Conservation (phyloP, 306 rosid species). For the Cyamopsis tetragonoloba region DNA sequence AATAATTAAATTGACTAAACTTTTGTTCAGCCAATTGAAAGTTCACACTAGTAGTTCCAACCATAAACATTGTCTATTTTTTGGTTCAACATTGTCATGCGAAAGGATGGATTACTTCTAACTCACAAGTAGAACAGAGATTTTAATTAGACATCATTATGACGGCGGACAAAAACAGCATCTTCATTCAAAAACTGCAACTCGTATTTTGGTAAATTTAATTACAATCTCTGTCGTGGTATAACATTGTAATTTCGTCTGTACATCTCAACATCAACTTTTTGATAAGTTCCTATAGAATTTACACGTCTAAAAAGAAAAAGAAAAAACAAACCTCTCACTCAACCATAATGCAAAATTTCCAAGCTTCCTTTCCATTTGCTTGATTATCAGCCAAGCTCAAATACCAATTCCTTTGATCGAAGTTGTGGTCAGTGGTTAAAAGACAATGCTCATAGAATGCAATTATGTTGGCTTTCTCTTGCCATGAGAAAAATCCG, state of each 20-base stretch:
- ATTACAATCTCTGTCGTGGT: constrained; percentile 19
- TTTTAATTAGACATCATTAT: background rate
- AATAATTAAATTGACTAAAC: background rate
- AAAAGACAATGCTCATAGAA: background rate
- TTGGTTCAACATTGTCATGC: background rate
- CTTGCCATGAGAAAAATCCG: background rate
- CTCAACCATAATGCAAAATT: constrained; percentile 29
- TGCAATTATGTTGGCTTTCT: background rate
- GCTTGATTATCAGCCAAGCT: constrained; percentile 26
- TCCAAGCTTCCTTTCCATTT: constrained; percentile 26
- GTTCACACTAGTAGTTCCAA: background rate
- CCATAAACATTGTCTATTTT: background rate
- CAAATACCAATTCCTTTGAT: constrained; percentile 20
- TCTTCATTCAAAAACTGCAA: background rate
- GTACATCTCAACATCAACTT: constrained; percentile 31
- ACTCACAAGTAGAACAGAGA: background rate
- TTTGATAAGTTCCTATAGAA: background rate
- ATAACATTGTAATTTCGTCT: constrained; percentile 26
- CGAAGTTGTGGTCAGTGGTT: constrained; percentile 7
- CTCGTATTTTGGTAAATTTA: constrained; percentile 5
- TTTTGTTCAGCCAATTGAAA: background rate
- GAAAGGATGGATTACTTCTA: background rate
- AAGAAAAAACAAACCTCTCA: constrained; percentile 10
- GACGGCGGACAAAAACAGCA: background rate
- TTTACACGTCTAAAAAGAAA: constrained; percentile 31